Percentiles rank a stretch among this genome's conserved stretches.
Evolutionary conservation across 495 filamentous ascomycete species (phyloP).

Genomic region (Hypoxylon cercidicola): DNA sequence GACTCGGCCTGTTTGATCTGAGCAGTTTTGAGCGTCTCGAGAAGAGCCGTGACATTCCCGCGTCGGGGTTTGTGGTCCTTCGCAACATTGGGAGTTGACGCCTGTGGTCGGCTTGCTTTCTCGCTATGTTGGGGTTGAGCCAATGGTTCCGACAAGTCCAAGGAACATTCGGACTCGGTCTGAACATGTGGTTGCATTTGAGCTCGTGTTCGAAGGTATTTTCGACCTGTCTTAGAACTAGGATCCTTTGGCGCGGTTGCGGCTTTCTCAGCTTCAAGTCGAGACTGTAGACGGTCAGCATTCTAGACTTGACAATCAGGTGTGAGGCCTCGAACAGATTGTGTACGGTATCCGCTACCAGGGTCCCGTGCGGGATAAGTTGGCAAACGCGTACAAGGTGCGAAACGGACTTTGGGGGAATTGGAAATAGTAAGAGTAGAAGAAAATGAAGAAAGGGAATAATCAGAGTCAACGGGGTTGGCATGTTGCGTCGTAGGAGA

Average conservation of each 20-base stretch:
- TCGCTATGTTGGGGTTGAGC: conserved; percentile 34
- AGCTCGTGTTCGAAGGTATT: conserved; percentile 43
- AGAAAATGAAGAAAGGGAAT: conserved; percentile 3
- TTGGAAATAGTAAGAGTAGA: not conserved
- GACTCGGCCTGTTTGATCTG: conserved; percentile 35
- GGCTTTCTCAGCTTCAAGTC: conserved; percentile 4
- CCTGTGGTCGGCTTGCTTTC: conserved; percentile 33
- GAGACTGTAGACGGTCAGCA: conserved; percentile 6
- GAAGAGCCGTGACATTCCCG: conserved; percentile 43
- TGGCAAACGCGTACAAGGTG: not conserved
- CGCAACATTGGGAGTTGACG: conserved; percentile 16
- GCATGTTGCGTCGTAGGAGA: not conserved
- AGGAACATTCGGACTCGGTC: conserved; percentile 55
- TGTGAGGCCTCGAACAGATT: conserved; percentile 1
- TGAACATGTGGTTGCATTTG: conserved; percentile 59
- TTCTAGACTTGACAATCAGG: not conserved
- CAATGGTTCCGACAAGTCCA: conserved; percentile 47
- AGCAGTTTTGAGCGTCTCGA: conserved; percentile 44
- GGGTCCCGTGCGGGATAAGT: not conserved
- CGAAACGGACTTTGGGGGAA: conserved; percentile 3
- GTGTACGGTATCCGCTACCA: not conserved
- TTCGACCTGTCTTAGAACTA: conserved; percentile 39
- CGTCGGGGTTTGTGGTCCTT: conserved; percentile 32
- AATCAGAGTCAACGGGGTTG: not conserved
- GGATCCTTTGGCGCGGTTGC: conserved; percentile 41